These are phyloP conservation scores for Dendrocalamus sinicus DNA, from an alignment of 176 grass and related monocot species.

Conservation along the genomic window DNA sequence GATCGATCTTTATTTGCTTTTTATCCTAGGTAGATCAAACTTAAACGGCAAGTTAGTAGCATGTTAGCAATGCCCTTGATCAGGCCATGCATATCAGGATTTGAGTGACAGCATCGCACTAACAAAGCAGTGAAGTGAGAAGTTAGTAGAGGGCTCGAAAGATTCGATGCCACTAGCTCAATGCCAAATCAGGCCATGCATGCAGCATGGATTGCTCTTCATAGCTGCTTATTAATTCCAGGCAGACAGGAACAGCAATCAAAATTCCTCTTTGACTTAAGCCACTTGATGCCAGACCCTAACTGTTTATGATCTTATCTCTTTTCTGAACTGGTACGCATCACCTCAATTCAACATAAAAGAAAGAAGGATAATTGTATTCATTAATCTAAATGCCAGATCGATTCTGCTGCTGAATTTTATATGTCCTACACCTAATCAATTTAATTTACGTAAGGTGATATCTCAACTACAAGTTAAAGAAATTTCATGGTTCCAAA, in stretches of 20 bases:
- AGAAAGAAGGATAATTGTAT: not conserved
- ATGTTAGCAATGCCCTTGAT: too few species aligned
- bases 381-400: not conserved
- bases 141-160: not conserved
- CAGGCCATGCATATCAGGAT: not conserved
- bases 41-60: not conserved
- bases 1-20: not conserved
- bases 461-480: not conserved
- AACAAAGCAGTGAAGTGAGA: not conserved
- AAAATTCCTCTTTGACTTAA: slow-evolving; percentile 37
- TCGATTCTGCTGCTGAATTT: not conserved
- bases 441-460: not conserved
- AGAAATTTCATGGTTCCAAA: not conserved
- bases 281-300: not conserved
- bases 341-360: not conserved
- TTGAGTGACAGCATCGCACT: not conserved
- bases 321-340: not conserved
- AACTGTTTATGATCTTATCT: not conserved
- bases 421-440: not conserved
- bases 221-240: not conserved
- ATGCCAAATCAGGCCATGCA: slow-evolving; percentile 25
- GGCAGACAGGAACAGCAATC: slow-evolving; percentile 33
- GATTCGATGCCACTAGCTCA: slow-evolving; percentile 25
- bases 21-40: not conserved
- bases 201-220: not conserved